Percentiles rank a stretch among this genome's conserved stretches.
phyloP scores from a whole-genome alignment of 106 monocot genomes.

The Narthecium ossifragum region DNA sequence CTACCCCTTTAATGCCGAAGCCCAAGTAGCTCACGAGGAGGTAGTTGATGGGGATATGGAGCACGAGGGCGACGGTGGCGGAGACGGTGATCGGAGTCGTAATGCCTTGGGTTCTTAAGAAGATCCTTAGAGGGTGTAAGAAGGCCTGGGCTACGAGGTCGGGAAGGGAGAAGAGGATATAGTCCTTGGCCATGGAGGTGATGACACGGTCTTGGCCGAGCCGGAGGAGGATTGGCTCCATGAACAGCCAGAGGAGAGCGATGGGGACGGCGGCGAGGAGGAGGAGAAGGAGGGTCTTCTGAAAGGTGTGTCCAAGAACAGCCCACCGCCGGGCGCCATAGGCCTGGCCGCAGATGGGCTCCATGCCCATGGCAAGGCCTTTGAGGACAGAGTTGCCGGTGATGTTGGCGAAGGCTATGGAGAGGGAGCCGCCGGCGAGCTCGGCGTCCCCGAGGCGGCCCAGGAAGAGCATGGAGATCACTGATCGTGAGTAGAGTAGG shows the following conservation, averaged over 20 bases:
- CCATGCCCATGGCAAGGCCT: slow-evolving; percentile 59
- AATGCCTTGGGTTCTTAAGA: slow-evolving; percentile 36
- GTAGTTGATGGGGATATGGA: slow-evolving; percentile 46
- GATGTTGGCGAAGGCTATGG: slow-evolving; percentile 68
- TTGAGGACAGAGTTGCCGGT: slow-evolving; percentile 55
- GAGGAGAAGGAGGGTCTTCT: slow-evolving; percentile 40
- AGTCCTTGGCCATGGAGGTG: slow-evolving; percentile 23
- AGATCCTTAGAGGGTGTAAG: slow-evolving; percentile 49
- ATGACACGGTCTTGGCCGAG: slow-evolving; percentile 34
- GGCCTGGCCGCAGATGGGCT: slow-evolving; percentile 64
- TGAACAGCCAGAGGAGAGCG: slow-evolving; percentile 30
- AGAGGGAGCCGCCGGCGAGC: slow-evolving; percentile 52
- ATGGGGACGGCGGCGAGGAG: slow-evolving; percentile 30
- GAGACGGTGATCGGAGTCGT: slow-evolving; percentile 33
- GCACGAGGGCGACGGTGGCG: slow-evolving; percentile 18
- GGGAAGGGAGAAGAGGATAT: slow-evolving; percentile 40
- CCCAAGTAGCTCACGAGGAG: slow-evolving; percentile 23
- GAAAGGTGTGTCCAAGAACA: slow-evolving; percentile 38
- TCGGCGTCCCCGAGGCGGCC: slow-evolving; percentile 36
- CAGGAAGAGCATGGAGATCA: slow-evolving; percentile 44
- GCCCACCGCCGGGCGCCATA: slow-evolving; percentile 29
- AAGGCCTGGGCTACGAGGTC: slow-evolving; percentile 36
- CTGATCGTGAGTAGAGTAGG: slow-evolving; percentile 31
- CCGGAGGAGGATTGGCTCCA: slow-evolving; percentile 26
- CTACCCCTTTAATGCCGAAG: slow-evolving; percentile 37